Conservation (phyloP, 148 eudicot genomes). For the Silene conica region DNA sequence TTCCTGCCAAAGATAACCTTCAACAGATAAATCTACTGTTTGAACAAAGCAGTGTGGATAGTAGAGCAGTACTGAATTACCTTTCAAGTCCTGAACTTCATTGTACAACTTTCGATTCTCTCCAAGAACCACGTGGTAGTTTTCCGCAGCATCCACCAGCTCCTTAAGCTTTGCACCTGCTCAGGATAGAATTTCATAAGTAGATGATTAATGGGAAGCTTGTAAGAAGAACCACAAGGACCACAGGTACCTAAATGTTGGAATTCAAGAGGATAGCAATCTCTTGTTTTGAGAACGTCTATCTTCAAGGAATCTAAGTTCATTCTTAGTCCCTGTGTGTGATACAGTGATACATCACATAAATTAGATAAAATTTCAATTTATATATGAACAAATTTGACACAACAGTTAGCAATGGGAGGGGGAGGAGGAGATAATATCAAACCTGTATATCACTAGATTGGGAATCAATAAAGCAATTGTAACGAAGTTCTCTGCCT, state of each 20-base stretch:
- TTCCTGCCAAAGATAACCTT: conserved; percentile 45
- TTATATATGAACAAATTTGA: background rate
- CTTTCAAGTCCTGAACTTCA: conserved; percentile 97
- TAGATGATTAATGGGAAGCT: conserved; percentile 8
- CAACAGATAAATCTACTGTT: conserved; percentile 8
- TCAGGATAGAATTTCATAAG: conserved; percentile 14
- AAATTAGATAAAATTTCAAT: conserved; percentile 8
- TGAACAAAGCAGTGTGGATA: conserved; percentile 7
- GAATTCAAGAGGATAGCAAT: conserved; percentile 52
- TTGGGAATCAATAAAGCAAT: conserved; percentile 59
- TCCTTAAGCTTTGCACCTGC: conserved; percentile 66
- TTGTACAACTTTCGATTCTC: conserved; percentile 89
- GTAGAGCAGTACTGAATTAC: conserved; percentile 26
- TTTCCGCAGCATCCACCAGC: conserved; percentile 72
- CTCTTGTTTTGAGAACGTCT: conserved; percentile 53
- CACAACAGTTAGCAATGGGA: background rate
- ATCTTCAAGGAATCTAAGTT: conserved; percentile 55
- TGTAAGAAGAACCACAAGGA: conserved; percentile 1
- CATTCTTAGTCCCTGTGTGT: conserved; percentile 49
- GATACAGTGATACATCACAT: conserved; percentile 13
- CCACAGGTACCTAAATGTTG: conserved; percentile 53
- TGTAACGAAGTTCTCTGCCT: conserved; percentile 56
- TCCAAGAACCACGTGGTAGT: conserved; percentile 72
- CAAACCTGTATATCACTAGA: conserved; percentile 59
- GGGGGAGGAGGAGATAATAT: background rate